Percentiles rank a stretch among this genome's conserved stretches.
Conservation (phyloP, 2,329 filamentous ascomycete species). For the Ophiocordyceps camponoti-floridani region DNA sequence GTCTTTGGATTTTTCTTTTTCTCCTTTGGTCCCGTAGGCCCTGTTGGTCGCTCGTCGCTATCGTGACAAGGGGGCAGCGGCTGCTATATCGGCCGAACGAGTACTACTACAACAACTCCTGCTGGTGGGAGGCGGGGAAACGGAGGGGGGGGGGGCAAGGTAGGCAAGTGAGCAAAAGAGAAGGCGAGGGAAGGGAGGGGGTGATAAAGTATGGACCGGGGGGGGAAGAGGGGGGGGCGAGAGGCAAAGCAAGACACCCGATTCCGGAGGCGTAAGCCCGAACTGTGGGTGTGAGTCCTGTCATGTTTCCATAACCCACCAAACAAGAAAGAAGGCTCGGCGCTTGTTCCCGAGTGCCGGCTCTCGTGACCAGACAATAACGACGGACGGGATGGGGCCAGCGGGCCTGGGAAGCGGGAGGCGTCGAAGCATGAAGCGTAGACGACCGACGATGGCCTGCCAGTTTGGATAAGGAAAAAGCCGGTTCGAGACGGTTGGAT, state of each 20-base stretch:
- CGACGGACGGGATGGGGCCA: background rate
- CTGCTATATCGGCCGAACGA: background rate
- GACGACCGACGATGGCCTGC: background rate
- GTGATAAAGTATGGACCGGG: background rate
- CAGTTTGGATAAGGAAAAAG: too few relatives aligned
- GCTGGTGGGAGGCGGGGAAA: too few relatives aligned
- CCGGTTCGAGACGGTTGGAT: background rate
- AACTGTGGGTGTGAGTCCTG: slow-evolving; percentile 1
- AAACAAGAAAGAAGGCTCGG: background rate
- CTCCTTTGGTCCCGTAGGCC: too few relatives aligned
- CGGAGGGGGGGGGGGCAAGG: too few relatives aligned
- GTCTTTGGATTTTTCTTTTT: background rate
- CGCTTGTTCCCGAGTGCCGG: background rate
- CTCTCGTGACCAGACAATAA: background rate
- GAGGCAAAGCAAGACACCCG: slow-evolving; percentile 1
- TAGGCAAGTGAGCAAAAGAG: slow-evolving; percentile 1
- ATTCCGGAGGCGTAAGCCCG: slow-evolving; percentile 2
- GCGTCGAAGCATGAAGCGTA: background rate
- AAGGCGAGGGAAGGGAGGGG: slow-evolving; percentile 1
- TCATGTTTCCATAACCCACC: background rate
- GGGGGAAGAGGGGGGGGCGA: background rate
- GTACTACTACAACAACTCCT: too few relatives aligned
- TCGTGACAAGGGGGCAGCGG: background rate
- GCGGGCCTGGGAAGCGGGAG: background rate
- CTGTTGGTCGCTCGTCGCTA: background rate